Base-by-base conservation (phyloP, 2,329 filamentous ascomycete species). In the Xenosphaeropsis pyriputrescens region DNA sequence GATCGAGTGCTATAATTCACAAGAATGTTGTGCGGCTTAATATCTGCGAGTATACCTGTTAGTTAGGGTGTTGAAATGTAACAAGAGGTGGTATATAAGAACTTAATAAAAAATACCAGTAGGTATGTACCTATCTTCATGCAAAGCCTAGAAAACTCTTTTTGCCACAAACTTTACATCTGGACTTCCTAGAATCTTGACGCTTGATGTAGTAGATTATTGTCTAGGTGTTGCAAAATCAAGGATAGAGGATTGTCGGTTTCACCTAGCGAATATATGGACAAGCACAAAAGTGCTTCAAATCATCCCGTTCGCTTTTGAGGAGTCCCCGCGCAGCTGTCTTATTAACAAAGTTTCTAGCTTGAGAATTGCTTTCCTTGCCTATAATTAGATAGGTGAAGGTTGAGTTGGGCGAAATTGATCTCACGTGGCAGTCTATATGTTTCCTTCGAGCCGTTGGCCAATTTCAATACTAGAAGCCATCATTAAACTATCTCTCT, bases 21-120 rank as follows among this genome's bases (percentile, higher is more conserved):
- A 29, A 60, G 54, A 14, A 60, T 50, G 38, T 60, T 60, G 29
- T 58, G 47, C n/a, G 50, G 56, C 37, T 60, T 61, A 36, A 48
- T 45, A 19, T 49, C 45, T 47, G 31, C 40, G 41, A 60, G 41
- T 58, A 57, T 37, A 26, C n/a, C n/a, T 42, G 26, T 46, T 41
- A 48, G n/a, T n/a, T n/a, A n/a, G n/a, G n/a, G 39, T 39, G 38
- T 36, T 15, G 37, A 42, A 16, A 41, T 40, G 19, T 37, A 17
- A 43, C 36, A 46, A 36, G 13, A 41, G 34, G 35, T 42, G 33
- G 26, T 32, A 44, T 43, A 18, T 41, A 44, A 41, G 29, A 40
- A 38, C 29, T 36, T 14, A 41, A 32, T 40, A n/a, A 13, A 32
- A 36, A 37, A 35, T 45, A 50, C 47, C 43, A 39, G 46, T 48